A percentile compares a stretch with the other conserved stretches of the same genome.
Conservation (phyloP, 139 green algal species). For the Medakamo hakoo region DNA sequence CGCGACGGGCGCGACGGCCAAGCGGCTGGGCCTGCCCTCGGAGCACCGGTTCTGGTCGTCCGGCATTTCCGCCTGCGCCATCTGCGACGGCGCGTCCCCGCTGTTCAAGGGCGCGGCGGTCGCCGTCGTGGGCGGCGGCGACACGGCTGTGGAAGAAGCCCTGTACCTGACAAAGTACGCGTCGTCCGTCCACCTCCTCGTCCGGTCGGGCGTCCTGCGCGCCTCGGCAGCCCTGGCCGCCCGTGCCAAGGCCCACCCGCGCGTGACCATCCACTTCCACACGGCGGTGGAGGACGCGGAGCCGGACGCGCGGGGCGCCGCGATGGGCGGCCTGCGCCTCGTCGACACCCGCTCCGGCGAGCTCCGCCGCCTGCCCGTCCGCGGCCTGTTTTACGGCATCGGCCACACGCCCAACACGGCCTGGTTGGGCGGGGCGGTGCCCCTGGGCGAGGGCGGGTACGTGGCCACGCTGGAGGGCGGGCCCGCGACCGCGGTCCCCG, state of each 20-base stretch:
- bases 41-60: constrained; percentile 82
- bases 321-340: constrained; percentile 41
- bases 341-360: constrained; percentile 27
- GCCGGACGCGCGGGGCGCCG: constrained; percentile 27
- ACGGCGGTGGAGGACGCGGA: constrained; percentile 58
- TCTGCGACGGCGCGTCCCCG: constrained; percentile 81
- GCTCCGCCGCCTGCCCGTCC: constrained; percentile 49
- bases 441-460: constrained; percentile 77
- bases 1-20: constrained; percentile 87
- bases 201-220: constrained; percentile 12
- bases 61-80: constrained; percentile 91
- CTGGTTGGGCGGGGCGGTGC: constrained; percentile 33
- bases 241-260: constrained; percentile 2
- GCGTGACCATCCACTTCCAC: constrained; percentile 65
- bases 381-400: constrained; percentile 96
- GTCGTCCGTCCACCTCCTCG: neutral
- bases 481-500: constrained; percentile 50
- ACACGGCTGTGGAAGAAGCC: constrained; percentile 89
- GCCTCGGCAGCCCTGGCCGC: neutral
- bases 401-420: constrained; percentile 89
- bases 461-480: constrained; percentile 27
- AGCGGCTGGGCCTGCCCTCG: constrained; percentile 63
- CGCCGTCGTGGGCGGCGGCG: constrained; percentile 90
- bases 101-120: constrained; percentile 72
- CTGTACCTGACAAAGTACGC: constrained; percentile 97